Base-by-base conservation (phyloP, 2,329 filamentous ascomycete species). In the Acrocalymma vagum region DNA sequence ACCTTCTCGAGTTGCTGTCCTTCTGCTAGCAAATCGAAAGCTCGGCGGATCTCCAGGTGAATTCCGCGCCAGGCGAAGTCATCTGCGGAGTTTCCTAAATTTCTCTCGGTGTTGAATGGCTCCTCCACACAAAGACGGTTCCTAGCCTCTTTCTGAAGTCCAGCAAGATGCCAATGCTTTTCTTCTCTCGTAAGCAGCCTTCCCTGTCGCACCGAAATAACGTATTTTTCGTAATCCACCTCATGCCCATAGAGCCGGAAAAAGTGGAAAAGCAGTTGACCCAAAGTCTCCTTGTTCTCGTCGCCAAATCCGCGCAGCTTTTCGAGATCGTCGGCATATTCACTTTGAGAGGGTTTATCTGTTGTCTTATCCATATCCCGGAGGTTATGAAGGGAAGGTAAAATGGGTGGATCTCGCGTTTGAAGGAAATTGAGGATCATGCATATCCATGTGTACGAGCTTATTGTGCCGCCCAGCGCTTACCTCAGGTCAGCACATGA, bases 391-490 rank as follows among this genome's bases (percentile, higher is more conserved):
- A 99, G 78, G 11, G 88, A 84, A 4, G 94, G 94, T 15, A 99
- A 73, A 38, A 99, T 83, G 0, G 93, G 88, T 11, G 90, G 88
- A 45, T 87, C 80, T 58, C 91, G 85, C 35, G 90, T 87, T 72
- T 99, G 94, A 17, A 99, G 80, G 63, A 97, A 99, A 56, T 91
- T 95, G 65, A 99, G 87, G 55, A 97, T 95, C 79, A 99, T 84
- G 71, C 94, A 99, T 66, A 97, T 97, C 94, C 94, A 99, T 15
- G 94, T 96, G 67, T 99, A 99, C 13, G 94, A 99, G 71, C 93
- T 97, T 45, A 99, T 79, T 6, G 94, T 99, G 42, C 90, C 92
- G 49, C 94, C 92, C 65, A 91, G 90, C 43, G 88, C 94, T 95
- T 54, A 23, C 11, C 9, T 9, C 1, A 9, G 38, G 45, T 54